Base-by-base conservation (phyloP, 75 land plant species). In the Selaginella tamariscina region DNA sequence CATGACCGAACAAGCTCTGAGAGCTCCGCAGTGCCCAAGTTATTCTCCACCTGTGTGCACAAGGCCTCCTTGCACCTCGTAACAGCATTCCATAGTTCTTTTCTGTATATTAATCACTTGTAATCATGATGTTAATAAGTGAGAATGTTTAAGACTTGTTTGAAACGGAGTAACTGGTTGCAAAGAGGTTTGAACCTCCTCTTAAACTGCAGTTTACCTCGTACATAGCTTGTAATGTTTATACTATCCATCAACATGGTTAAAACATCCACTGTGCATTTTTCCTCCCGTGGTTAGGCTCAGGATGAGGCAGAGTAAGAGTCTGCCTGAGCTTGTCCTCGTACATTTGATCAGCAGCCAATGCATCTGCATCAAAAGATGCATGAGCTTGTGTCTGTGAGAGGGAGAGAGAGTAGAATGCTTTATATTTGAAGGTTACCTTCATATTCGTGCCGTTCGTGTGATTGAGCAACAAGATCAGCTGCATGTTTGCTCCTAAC, bases 251-350 rank as follows among this genome's bases (percentile, higher is more conserved):
- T n/a, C n/a, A n/a, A n/a, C n/a, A n/a, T n/a, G n/a, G 49, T 15
- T 39, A 39, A 15, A 39, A 39, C 49, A 39, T 39, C 79, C 79
- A 77, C 56, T 77, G 65, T 33, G 71, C 79, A 2, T 64, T 67
- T 20, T 73, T 72, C 21, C 75, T 68, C 28, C 70, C 75, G 55
- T 68, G 67, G 30, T 73, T 68, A 30, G 75, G 79, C 65, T 77
- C 79, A 1, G 79, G 76, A 49, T 67, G 65, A 11, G 79, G 79
- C 66, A 77, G n/a, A 39, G 74, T 31, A 13, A 33, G 44, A 23
- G 28, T 56, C 32, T 55, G 29, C 55, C 56, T 66, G 54, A 66
- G 59, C 54, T 71, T 76, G 29, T 56, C 69, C 64, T 65, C 68
- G 32, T 66, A 76, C 49, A 44, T 30, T 67, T 71, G 29, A 65